A percentile compares a stretch with the other conserved stretches of the same genome.
phyloP scores from a whole-genome alignment of 23 red algal genomes.

The Agarophyton chilense region DNA sequence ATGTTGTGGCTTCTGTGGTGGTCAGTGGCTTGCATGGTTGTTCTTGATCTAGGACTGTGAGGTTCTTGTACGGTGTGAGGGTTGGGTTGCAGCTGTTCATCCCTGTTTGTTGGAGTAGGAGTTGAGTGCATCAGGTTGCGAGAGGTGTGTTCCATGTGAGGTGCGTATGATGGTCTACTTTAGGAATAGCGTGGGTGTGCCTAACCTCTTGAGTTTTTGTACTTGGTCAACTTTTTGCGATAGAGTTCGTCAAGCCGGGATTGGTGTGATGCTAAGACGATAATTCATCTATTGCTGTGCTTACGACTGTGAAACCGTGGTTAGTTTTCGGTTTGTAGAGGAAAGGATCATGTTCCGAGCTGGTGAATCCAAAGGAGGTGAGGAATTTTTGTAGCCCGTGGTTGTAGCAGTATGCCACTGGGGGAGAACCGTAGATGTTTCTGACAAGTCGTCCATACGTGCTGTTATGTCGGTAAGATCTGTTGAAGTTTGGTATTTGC shows the following conservation, averaged over 20 bases:
- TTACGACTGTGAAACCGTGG: background rate
- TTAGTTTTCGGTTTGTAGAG: background rate
- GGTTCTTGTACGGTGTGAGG: background rate
- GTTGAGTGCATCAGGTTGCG: slow-evolving; percentile 3
- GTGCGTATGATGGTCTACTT: background rate
- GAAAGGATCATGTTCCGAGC: slow-evolving; percentile 1
- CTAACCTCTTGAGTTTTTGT: slow-evolving; percentile 2
- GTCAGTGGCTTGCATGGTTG: background rate
- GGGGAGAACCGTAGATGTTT: slow-evolving; percentile 14
- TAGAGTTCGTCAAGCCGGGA: background rate
- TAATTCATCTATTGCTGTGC: background rate
- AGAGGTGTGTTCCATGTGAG: background rate
- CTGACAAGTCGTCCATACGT: background rate
- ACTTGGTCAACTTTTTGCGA: background rate
- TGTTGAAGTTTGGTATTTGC: background rate
- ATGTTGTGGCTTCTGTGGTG: background rate
- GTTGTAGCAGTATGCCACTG: background rate
- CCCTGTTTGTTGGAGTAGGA: background rate
- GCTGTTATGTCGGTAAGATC: background rate
- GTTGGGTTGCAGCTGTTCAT: background rate
- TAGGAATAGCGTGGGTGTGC: background rate
- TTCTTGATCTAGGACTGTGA: background rate
- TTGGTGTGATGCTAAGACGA: background rate
- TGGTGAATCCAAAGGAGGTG: background rate
- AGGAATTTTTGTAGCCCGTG: background rate